Evolutionary conservation across 108 stramenopile species (phyloP).

Genomic region (Fragilariopsis cylindrus): DNA sequence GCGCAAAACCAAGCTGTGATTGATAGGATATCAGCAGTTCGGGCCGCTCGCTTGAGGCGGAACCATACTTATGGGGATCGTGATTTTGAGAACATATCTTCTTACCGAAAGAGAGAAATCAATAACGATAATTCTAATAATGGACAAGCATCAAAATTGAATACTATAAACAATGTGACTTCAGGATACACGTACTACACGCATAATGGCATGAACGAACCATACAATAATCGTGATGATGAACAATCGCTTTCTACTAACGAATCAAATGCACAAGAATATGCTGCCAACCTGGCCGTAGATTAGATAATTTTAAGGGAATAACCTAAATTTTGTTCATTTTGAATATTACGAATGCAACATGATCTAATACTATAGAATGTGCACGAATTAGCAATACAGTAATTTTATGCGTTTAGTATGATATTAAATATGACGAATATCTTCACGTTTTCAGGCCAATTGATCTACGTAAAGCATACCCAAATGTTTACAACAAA

Average conservation of each 20-base stretch:
- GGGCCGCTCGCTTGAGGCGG: conserved; percentile 13
- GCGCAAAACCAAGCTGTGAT: conserved; percentile 6
- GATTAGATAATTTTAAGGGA: background rate
- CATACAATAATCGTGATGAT: background rate
- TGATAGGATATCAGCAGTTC: conserved; percentile 11
- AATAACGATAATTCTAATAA: background rate
- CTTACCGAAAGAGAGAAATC: background rate
- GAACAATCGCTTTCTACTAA: conserved; percentile 3
- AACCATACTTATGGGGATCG: background rate
- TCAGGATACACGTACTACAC: conserved; percentile 7
- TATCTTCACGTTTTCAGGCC: too few relatives aligned
- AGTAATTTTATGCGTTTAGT: too few relatives aligned
- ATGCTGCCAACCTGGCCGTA: background rate
- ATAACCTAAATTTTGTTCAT: too few relatives aligned
- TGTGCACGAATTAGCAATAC: too few relatives aligned
- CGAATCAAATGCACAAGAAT: conserved; percentile 11
- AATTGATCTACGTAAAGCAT: too few relatives aligned
- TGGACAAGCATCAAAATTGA: background rate
- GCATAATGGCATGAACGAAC: background rate
- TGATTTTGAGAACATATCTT: background rate
- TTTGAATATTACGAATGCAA: too few relatives aligned
- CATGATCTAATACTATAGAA: too few relatives aligned
- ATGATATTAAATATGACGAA: too few relatives aligned
- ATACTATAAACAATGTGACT: background rate
- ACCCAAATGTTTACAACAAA: too few relatives aligned